Base-by-base conservation (phyloP, 1,139 yeast species). In the Zygoascus hellenicus region DNA sequence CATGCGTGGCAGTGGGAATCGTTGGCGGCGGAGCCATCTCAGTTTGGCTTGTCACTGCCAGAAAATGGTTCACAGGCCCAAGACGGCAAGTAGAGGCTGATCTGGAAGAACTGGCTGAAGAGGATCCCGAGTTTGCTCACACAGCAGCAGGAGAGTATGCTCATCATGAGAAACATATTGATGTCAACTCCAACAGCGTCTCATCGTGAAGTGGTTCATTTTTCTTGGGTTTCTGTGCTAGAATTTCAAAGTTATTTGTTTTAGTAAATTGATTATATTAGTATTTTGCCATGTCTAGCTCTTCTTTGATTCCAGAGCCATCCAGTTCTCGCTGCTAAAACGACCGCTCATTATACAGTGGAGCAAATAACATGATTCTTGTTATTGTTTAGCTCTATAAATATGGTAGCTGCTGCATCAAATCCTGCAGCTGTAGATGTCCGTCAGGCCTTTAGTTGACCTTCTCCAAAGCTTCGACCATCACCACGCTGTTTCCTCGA, bases 1-100 rank as follows among this genome's bases (percentile, higher is more conserved):
- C 89, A 75, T 35, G 84, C 89, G 75, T 76, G 14, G 92, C 62
- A 3, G 54, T 62, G 22, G 66, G 58, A 16, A 58, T 60, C 45
- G 62, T 58, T 4, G 57, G 57, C n/a, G 57, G 57, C 13, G 51
- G 51, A 30, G 54, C 56, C 10, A 35, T 54, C n/a, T 30, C 51
- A 6, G 55, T 55, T n/a, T 62, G 65, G 64, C 42, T 54, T 32
- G 41, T 48, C 7, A 48, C 53, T n/a, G 63, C 60, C 26, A 48
- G 60, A 36, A 55, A 51, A 22, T 51, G 53, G 52, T 54, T 54
- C 43, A 50, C 44, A 17, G 58, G 58, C 10, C 58, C 58, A 4
- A 26, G 51, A n/a, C 43, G 55, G 17, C 54, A 43, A 19, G 46
- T 43, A 5, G 46, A 43, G 26, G 40, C 32, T n/a, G 46, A 43